Percentiles rank a stretch among this genome's conserved stretches.
Evolutionary conservation across 1,139 yeast genomes (phyloP).

Genomic region (Lodderomyces beijingensis): DNA sequence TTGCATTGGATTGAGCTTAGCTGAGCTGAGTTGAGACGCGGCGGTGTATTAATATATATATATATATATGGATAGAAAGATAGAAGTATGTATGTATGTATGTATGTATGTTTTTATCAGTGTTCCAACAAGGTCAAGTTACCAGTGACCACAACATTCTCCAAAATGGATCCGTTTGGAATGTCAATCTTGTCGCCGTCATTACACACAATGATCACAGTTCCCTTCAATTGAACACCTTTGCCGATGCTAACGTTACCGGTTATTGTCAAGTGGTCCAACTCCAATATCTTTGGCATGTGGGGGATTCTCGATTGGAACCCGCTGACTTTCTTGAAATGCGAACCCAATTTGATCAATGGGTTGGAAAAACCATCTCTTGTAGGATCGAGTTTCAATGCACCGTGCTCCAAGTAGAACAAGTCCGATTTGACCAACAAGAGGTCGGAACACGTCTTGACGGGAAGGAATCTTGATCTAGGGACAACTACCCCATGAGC

Average conservation of each 20-base stretch:
- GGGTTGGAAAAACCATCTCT: conserved; percentile 91
- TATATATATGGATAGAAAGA: background rate
- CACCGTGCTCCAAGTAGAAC: conserved; percentile 88
- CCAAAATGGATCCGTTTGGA: conserved; percentile 92
- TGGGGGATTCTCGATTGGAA: conserved; percentile 90
- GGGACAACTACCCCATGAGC: conserved; percentile 99
- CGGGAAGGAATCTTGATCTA: conserved; percentile 96
- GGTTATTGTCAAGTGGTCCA: conserved; percentile 90
- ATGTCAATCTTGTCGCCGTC: conserved; percentile 96
- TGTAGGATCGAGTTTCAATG: conserved; percentile 74
- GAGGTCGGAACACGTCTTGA: conserved; percentile 93
- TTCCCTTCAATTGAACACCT: conserved; percentile 88
- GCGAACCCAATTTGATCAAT: conserved; percentile 91
- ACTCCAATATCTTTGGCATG: conserved; percentile 93
- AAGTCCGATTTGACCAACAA: conserved; percentile 94
- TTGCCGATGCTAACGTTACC: conserved; percentile 94
- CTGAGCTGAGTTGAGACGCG: too few relatives aligned
- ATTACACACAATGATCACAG: conserved; percentile 94
- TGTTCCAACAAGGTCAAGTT: conserved; percentile 94
- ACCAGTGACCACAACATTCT: conserved; percentile 96
- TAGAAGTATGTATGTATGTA: background rate
- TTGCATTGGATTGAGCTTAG: too few relatives aligned
- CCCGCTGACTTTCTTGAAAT: conserved; percentile 90
- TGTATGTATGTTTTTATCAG: conserved; percentile 23
- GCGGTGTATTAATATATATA: background rate